These are phyloP conservation scores for Prunus armeniaca DNA, from an alignment of 306 rosid genomes.

Conservation along the genomic window DNA sequence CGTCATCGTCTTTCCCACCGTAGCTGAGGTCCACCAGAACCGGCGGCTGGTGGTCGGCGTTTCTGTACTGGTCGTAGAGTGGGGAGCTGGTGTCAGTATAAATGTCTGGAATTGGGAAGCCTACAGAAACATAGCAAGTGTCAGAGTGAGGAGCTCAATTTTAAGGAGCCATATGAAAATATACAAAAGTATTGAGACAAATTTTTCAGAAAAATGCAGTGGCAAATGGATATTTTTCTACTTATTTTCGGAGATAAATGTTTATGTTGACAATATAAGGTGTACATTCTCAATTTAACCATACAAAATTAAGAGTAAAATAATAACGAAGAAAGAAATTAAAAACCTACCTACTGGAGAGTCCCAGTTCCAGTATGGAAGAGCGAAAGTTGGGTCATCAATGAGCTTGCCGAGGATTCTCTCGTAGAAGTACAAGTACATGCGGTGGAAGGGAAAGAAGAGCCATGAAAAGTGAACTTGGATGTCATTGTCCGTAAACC, in stretches of 20 bases:
- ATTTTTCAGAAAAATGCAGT: too few species aligned
- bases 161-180: too few species aligned
- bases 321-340: too few species aligned
- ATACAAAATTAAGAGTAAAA: too few species aligned
- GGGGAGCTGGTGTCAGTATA: constrained; percentile 44
- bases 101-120: constrained; percentile 58
- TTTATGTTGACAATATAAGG: neutral
- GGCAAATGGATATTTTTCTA: too few species aligned
- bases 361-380: constrained; percentile 86
- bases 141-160: too few species aligned
- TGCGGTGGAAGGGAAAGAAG: constrained; percentile 70
- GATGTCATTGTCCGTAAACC: constrained; percentile 55
- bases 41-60: constrained; percentile 55
- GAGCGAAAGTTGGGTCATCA: constrained; percentile 39
- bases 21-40: constrained; percentile 45
- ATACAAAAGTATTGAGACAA: too few species aligned
- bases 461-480: constrained; percentile 76
- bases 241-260: too few species aligned
- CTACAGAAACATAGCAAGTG: neutral
- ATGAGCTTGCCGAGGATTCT: constrained; percentile 61
- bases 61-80: constrained; percentile 49
- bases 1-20: neutral
- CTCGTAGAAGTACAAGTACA: constrained; percentile 64
- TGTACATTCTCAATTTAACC: neutral
- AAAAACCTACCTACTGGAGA: constrained; percentile 18